Percentiles rank a stretch among this genome's conserved stretches.
Conservation (phyloP, 768 basidiomycete species). For the Cystofilobasidium bisporidii region DNA sequence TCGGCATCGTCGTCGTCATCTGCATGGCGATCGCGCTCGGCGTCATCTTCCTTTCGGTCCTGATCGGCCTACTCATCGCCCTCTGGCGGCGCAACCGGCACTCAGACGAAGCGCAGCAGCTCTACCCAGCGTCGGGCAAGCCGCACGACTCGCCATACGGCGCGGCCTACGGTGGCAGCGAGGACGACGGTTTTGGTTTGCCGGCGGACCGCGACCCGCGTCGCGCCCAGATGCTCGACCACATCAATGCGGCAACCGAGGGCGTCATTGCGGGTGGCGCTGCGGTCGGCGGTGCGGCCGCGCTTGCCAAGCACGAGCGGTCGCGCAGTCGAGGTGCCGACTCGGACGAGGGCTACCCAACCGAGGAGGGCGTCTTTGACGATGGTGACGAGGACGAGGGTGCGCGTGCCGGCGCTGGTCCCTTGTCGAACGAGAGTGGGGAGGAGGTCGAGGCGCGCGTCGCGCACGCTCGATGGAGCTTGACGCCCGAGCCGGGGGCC, state of each 20-base stretch:
- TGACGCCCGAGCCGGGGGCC: constrained; percentile 45
- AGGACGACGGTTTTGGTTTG: constrained; percentile 28
- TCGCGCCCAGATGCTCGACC: constrained; percentile 51
- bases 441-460: constrained; percentile 45
- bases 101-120: constrained; percentile 9
- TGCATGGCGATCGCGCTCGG: constrained; percentile 95
- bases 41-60: constrained; percentile 61
- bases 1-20: constrained; percentile 88
- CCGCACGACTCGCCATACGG: constrained; percentile 30
- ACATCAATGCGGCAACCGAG: constrained; percentile 82
- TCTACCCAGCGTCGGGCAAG: constrained; percentile 28
- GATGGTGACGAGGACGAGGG: constrained; percentile 34
- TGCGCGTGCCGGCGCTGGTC: constrained; percentile 32
- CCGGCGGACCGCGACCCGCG: constrained; percentile 14
- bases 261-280: constrained; percentile 60
- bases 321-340: background rate
- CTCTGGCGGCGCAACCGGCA: constrained; percentile 34
- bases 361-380: constrained; percentile 27
- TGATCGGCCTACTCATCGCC: constrained; percentile 36
- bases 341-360: background rate
- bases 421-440: constrained; percentile 34
- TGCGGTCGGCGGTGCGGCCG: constrained; percentile 28
- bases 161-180: constrained; percentile 33
- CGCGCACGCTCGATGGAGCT: constrained; percentile 50
- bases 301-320: constrained; percentile 17